Percentiles rank a stretch among this genome's conserved stretches.
These are phyloP conservation scores for Trichoderma semiorbis DNA, from an alignment of 2,329 filamentous ascomycete genomes.

Conservation along the genomic window DNA sequence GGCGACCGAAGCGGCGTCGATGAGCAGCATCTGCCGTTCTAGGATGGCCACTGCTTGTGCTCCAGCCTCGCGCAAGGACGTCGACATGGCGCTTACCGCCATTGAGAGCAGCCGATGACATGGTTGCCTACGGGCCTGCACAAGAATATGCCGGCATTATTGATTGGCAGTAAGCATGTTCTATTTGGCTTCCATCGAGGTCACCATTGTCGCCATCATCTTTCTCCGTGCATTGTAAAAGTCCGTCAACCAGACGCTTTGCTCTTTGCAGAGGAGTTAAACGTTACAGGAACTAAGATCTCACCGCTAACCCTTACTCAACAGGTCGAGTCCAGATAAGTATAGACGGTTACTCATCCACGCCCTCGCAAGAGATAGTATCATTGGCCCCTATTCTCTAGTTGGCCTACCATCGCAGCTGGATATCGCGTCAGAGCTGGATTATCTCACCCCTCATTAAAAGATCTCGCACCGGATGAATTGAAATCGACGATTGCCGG, in stretches of 20 bases:
- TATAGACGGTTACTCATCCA: background rate
- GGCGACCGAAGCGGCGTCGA: constrained; percentile 22
- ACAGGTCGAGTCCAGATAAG: background rate
- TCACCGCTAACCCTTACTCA: background rate
- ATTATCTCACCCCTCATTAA: background rate
- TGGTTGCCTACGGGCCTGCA: background rate
- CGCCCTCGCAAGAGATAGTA: background rate
- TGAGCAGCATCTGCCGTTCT: constrained; percentile 26
- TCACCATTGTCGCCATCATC: background rate
- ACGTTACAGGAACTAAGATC: background rate
- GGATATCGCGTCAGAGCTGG: background rate
- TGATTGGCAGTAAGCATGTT: background rate
- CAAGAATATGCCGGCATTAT: background rate
- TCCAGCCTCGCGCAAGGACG: background rate
- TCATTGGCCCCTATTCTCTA: background rate
- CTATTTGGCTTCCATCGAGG: background rate
- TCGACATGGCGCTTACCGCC: background rate
- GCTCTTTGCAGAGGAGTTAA: background rate
- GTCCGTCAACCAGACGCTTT: background rate
- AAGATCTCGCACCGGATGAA: constrained; percentile 11
- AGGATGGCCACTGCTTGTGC: constrained; percentile 27
- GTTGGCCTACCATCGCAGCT: background rate
- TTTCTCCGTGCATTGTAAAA: background rate
- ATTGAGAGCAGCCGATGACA: background rate
- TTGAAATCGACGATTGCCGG: constrained; percentile 13